Percentiles rank a stretch among this genome's conserved stretches.
phyloP scores from a whole-genome alignment of 169 alveolate genomes.

The Cyclospora cayetanensis region DNA sequence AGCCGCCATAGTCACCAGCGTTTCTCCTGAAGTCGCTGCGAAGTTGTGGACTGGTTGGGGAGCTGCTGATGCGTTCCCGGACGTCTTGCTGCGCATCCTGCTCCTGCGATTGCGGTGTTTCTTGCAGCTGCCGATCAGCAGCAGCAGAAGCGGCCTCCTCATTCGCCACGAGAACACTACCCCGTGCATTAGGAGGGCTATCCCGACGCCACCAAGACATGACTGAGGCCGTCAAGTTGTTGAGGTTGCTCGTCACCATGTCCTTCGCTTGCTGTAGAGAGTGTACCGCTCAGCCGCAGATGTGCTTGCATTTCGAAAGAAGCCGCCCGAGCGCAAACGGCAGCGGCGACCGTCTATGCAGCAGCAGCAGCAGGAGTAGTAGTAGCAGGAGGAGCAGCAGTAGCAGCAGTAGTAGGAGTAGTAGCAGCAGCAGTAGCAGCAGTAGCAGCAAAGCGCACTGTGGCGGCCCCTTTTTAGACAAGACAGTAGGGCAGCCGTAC shows the following conservation, averaged over 20 bases:
- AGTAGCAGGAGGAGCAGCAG: neutral
- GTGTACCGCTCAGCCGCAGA: neutral
- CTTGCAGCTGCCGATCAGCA: neutral
- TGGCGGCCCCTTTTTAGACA: neutral
- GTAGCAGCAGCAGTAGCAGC: neutral
- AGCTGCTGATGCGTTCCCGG: too few species aligned
- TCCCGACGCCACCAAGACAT: constrained; percentile 45
- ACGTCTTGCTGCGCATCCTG: constrained; percentile 1
- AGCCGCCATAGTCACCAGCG: too few species aligned
- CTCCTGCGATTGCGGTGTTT: neutral
- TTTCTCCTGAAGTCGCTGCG: too few species aligned
- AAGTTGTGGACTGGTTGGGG: too few species aligned
- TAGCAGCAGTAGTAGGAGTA: constrained; percentile 12
- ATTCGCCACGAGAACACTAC: constrained; percentile 26
- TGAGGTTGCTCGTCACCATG: constrained; percentile 21
- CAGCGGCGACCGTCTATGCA: neutral
- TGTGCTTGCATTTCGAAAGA: neutral
- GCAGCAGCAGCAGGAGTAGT: constrained; percentile 5
- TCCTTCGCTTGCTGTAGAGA: constrained; percentile 31
- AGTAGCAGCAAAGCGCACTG: neutral
- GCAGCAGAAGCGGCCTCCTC: constrained; percentile 60
- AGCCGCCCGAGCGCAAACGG: neutral
- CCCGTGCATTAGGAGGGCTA: neutral
- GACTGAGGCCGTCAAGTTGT: constrained; percentile 36
- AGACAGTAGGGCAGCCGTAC: neutral